Base-by-base conservation (phyloP, 371 early-diverging fungal genomes). In the Dichotomocladium elegans region DNA sequence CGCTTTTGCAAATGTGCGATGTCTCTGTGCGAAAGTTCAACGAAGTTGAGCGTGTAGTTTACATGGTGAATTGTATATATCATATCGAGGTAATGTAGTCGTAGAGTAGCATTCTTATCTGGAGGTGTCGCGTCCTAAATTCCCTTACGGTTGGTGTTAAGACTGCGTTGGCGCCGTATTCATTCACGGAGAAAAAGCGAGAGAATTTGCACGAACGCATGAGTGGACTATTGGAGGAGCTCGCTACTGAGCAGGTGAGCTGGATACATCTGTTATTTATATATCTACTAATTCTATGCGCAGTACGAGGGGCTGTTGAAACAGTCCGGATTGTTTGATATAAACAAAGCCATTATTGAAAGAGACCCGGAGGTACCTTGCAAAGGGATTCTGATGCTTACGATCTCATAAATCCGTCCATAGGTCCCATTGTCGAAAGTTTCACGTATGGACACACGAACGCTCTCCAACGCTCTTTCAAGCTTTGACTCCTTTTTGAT, bases 11-110 rank as follows among this genome's bases (percentile, higher is more conserved):
- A 55, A 81, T 86, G 72, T 89, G 89, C 53, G 82, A 82, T 51
- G 49, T 79, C 30, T 83, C 85, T 2, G 83, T 84, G 1, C 53
- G 64, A 0, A 71, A 75, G 28, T 63, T 87, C 29, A 55, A 66
- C 6, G 57, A 69, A 12, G 75, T 86, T 24, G 89, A 91, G 30
- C 72, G 73, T 34, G 82, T 86, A 11, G 80, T 91, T 14, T 91
- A 89, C 57, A 70, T 81, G 64, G 72, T 86, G 34, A 93, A 93
- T 58, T 89, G 90, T 47, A 66, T 90, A 43, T 69, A 81, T 30
- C 77, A 81, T 63, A 77, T 88, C 19, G 81, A 86, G 73, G 90
- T 87, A 65, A 44, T 55, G 19, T 5, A 30, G 31, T 9, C 10
- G 2, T 4, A 11, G 2, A 0, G 3, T 7, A 15, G 7, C 17